Evolutionary conservation across 352 stramenopile species (phyloP).

Genomic region (Albugo candida): DNA sequence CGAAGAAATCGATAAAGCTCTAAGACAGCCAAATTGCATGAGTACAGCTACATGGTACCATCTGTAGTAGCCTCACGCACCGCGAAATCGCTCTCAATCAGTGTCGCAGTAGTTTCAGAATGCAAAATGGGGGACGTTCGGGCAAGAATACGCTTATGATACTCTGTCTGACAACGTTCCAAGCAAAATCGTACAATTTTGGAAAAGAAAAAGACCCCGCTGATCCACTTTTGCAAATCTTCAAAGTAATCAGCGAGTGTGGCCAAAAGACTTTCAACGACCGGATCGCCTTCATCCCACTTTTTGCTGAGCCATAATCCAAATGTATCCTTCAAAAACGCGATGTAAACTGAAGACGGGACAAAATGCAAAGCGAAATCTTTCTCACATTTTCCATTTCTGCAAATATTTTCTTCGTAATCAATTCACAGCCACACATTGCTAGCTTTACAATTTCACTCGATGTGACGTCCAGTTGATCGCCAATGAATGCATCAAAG

Average conservation of each 20-base stretch:
- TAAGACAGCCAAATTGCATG: slow-evolving; percentile 2
- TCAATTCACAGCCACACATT: slow-evolving; percentile 31
- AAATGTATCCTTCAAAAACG: slow-evolving; percentile 28
- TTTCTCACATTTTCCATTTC: slow-evolving; percentile 45
- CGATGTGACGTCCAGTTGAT: slow-evolving; percentile 49
- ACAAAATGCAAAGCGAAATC: not conserved
- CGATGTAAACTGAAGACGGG: not conserved
- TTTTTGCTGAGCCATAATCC: slow-evolving; percentile 65
- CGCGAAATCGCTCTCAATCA: slow-evolving; percentile 40
- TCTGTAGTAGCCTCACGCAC: no score
- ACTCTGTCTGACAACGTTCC: slow-evolving; percentile 45
- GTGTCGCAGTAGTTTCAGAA: slow-evolving; percentile 13
- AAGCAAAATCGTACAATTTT: slow-evolving; percentile 54
- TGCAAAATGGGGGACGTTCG: slow-evolving; percentile 37
- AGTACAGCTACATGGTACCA: not conserved
- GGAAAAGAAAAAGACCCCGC: slow-evolving; percentile 67
- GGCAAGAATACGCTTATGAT: slow-evolving; percentile 29
- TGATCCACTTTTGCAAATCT: slow-evolving; percentile 59
- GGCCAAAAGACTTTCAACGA: slow-evolving; percentile 51
- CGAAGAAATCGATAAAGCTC: slow-evolving; percentile 54
- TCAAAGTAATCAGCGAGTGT: slow-evolving; percentile 63
- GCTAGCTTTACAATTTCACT: slow-evolving; percentile 67
- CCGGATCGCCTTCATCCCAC: slow-evolving; percentile 54
- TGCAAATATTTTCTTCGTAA: slow-evolving; percentile 59
- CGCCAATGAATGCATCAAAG: slow-evolving; percentile 56